These are phyloP conservation scores for Rhodotorula sp. DNA, from an alignment of 1,284 basidiomycete species.

Conservation along the genomic window DNA sequence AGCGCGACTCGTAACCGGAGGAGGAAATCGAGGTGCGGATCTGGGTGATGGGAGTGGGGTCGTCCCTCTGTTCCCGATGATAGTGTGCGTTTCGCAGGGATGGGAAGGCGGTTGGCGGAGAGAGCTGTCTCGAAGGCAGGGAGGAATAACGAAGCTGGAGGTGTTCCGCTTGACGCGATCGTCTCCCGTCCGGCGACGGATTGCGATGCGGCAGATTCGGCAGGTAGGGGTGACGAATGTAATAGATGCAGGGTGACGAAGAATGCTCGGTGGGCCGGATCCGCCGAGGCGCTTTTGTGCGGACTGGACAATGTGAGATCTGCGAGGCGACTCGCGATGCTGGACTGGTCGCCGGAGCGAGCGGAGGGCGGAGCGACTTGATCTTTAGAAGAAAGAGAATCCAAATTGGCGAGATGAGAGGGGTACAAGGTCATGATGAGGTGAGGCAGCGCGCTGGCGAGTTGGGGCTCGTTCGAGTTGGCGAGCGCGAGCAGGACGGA, in stretches of 20 bases:
- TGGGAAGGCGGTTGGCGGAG: neutral
- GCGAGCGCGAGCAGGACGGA: conserved; percentile 25
- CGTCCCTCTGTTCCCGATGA: no score
- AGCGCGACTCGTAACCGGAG: neutral
- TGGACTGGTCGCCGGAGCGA: neutral
- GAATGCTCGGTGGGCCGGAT: conserved; percentile 4
- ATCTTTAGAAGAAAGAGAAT: neutral
- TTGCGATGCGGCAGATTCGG: neutral
- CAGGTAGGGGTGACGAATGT: conserved; percentile 22
- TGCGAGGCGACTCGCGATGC: conserved; percentile 4
- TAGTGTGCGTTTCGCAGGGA: neutral
- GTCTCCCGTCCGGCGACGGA: neutral
- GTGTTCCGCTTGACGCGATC: neutral
- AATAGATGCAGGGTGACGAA: conserved; percentile 24
- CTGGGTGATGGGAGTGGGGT: neutral
- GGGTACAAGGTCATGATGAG: conserved; percentile 31
- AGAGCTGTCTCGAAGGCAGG: conserved; percentile 8
- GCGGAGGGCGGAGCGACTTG: no score
- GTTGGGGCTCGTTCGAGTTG: conserved; percentile 30
- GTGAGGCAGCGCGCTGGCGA: conserved; percentile 26
- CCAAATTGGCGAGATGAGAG: neutral
- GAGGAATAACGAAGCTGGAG: conserved; percentile 12
- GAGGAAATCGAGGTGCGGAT: conserved; percentile 15
- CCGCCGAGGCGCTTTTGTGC: neutral
- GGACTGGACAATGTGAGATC: neutral